phyloP scores from a whole-genome alignment of 2,329 filamentous ascomycete species.

The Dothideomycetidae sp. region DNA sequence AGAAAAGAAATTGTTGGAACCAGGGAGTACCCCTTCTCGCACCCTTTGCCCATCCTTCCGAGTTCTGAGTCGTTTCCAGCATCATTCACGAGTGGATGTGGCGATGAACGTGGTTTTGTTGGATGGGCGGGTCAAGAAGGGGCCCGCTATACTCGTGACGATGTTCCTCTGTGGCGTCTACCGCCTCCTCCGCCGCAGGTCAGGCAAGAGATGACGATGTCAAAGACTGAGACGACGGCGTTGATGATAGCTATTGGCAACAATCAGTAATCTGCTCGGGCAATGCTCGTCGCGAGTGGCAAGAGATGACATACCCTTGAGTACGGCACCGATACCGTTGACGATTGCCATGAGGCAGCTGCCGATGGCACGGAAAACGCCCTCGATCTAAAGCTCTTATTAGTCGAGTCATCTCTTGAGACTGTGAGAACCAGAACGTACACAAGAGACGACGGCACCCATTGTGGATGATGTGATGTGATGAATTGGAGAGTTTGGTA shows the following conservation, averaged over 20 bases:
- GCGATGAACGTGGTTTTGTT: background rate
- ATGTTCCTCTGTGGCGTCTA: slow-evolving; percentile 24
- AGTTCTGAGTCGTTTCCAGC: too few species aligned
- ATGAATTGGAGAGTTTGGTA: background rate
- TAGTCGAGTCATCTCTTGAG: too few species aligned
- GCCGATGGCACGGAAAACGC: slow-evolving; percentile 33
- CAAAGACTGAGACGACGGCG: slow-evolving; percentile 36
- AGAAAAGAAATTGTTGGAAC: background rate
- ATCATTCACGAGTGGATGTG: background rate
- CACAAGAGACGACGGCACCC: slow-evolving; percentile 74
- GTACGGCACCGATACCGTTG: slow-evolving; percentile 30
- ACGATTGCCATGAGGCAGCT: slow-evolving; percentile 34
- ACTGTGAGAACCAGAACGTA: slow-evolving; percentile 35
- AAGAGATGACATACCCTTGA: slow-evolving; percentile 24
- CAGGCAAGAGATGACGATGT: slow-evolving; percentile 35
- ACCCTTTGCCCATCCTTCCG: background rate
- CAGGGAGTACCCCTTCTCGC: background rate
- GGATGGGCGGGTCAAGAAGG: slow-evolving; percentile 6
- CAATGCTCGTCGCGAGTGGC: background rate
- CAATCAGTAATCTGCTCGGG: background rate
- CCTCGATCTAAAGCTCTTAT: slow-evolving; percentile 26
- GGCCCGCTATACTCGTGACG: slow-evolving; percentile 21
- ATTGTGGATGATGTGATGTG: slow-evolving; percentile 35
- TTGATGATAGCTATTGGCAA: slow-evolving; percentile 27
- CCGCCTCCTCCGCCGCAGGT: slow-evolving; percentile 33